A percentile compares a stretch with the other conserved stretches of the same genome.
Evolutionary conservation across 2,329 filamentous ascomycete genomes (phyloP).

Genomic region (Lecanicillium sp.): DNA sequence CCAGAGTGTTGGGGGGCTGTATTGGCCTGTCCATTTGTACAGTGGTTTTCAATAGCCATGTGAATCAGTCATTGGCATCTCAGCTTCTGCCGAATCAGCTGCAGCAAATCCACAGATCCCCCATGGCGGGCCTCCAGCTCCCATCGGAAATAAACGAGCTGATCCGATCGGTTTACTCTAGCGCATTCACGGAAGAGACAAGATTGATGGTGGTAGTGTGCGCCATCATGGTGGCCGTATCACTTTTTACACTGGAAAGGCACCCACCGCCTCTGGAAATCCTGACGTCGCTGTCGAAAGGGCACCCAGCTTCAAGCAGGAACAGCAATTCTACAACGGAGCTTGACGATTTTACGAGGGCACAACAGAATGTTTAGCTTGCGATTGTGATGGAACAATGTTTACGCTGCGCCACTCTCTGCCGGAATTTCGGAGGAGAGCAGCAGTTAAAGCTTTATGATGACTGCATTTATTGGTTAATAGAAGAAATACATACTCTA

Average conservation of each 20-base stretch:
- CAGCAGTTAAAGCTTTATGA: too few species aligned
- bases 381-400: too few species aligned
- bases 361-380: conserved; percentile 8
- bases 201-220: conserved; percentile 41
- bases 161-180: conserved; percentile 38
- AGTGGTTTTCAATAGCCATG: conserved; percentile 48
- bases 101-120: conserved; percentile 39
- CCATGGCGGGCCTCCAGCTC: conserved; percentile 32
- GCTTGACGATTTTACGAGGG: conserved; percentile 26
- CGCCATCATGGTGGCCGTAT: conserved; percentile 37
- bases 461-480: too few species aligned
- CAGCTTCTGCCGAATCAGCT: conserved; percentile 33
- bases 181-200: conserved; percentile 40
- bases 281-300: conserved; percentile 25
- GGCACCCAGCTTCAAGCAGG: conserved; percentile 24
- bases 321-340: conserved; percentile 35
- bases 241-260: conserved; percentile 39
- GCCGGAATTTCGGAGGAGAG: too few species aligned
- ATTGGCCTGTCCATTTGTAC: conserved; percentile 54
- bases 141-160: conserved; percentile 26
- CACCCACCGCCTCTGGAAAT: conserved; percentile 32
- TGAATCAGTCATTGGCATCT: conserved; percentile 31
- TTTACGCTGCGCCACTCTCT: too few species aligned
- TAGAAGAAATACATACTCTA: too few species aligned
- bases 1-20: conserved; percentile 53